phyloP scores from a whole-genome alignment of 108 stramenopile species.

The Cyclotella sp. region DNA sequence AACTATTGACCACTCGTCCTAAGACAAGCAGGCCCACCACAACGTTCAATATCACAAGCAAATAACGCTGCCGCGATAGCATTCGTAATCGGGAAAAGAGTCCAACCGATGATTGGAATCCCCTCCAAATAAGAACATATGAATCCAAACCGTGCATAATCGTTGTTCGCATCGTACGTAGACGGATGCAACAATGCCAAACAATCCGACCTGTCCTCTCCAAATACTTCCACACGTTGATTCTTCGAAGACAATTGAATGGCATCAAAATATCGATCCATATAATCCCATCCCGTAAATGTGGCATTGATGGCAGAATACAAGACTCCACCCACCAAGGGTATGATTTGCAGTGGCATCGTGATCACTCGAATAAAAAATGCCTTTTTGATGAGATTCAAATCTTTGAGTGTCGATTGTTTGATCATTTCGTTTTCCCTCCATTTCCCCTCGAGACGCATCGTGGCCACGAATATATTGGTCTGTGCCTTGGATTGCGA shows the following conservation, averaged over 20 bases:
- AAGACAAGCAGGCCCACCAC: conserved; percentile 37
- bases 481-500: conserved; percentile 49
- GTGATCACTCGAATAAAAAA: conserved; percentile 27
- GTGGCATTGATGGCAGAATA: conserved; percentile 52
- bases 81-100: conserved; percentile 24
- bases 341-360: conserved; percentile 16
- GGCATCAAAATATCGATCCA: conserved; percentile 35
- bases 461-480: conserved; percentile 35
- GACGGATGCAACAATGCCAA: conserved; percentile 25
- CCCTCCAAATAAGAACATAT: conserved; percentile 37
- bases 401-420: conserved; percentile 43
- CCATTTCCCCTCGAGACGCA: conserved; percentile 47
- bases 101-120: conserved; percentile 18
- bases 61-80: conserved; percentile 19
- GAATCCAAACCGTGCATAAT: conserved; percentile 51
- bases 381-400: conserved; percentile 40
- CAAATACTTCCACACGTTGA: conserved; percentile 26
- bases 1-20: neutral
- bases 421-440: conserved; percentile 37
- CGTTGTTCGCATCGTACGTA: conserved; percentile 44
- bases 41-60: conserved; percentile 42
- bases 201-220: conserved; percentile 30
- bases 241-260: conserved; percentile 2
- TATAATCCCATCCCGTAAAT: conserved; percentile 36
- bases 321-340: conserved; percentile 2